Percentiles rank a stretch among this genome's conserved stretches.
Conservation (phyloP, 495 filamentous ascomycete species). For the Antarctomyces pellizariae region DNA sequence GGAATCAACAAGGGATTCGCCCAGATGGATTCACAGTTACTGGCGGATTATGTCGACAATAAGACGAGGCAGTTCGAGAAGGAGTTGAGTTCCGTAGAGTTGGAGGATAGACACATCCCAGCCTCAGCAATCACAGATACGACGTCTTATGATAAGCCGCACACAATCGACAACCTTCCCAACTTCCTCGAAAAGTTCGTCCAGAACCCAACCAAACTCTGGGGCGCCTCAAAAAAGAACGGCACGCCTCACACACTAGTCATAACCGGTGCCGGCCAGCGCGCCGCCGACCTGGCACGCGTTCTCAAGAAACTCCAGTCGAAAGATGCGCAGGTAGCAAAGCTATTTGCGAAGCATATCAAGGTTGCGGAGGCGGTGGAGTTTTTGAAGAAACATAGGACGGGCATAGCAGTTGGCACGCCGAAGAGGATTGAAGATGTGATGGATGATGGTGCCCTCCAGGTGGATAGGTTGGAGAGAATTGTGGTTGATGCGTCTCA, state of each 20-base stretch:
- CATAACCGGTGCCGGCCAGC: slow-evolving; percentile 50
- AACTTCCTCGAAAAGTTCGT: slow-evolving; percentile 48
- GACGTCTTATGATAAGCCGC: slow-evolving; percentile 36
- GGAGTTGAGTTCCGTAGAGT: slow-evolving; percentile 57
- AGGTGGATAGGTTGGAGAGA: slow-evolving; percentile 40
- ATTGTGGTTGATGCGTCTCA: slow-evolving; percentile 77
- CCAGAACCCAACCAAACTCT: slow-evolving; percentile 27
- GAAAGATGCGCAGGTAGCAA: slow-evolving; percentile 55
- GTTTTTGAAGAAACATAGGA: slow-evolving; percentile 43
- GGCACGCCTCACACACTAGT: slow-evolving; percentile 77
- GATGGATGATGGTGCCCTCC: slow-evolving; percentile 57
- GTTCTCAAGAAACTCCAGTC: slow-evolving; percentile 53
- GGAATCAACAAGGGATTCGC: slow-evolving; percentile 63
- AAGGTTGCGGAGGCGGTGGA: slow-evolving; percentile 73
- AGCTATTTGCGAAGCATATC: slow-evolving; percentile 96
- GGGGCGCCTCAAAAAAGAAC: slow-evolving; percentile 35
- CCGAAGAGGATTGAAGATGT: slow-evolving; percentile 61
- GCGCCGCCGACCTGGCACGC: slow-evolving; percentile 58
- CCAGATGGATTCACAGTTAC: slow-evolving; percentile 52
- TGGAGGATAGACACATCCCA: slow-evolving; percentile 60
- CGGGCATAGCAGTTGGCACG: slow-evolving; percentile 75
- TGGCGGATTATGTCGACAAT: slow-evolving; percentile 76
- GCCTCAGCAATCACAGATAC: slow-evolving; percentile 32
- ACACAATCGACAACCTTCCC: slow-evolving; percentile 46
- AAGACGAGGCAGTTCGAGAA: slow-evolving; percentile 53